phyloP scores from a whole-genome alignment of 306 rosid species.

The Mimosa bimucronata region DNA sequence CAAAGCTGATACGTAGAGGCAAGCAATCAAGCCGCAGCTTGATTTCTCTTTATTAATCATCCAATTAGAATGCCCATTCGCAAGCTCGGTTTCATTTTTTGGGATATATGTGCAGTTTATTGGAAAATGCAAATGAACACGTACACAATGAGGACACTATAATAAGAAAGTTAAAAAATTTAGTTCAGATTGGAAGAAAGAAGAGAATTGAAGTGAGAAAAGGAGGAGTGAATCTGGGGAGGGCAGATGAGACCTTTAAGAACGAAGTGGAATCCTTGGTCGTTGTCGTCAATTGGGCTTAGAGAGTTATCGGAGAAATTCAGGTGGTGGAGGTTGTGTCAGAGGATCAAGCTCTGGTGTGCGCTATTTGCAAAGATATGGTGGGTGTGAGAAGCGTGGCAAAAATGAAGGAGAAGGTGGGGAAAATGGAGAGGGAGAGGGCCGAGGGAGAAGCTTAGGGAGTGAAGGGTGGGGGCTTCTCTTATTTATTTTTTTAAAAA shows the following conservation, averaged over 20 bases:
- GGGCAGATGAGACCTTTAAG: conserved; percentile 66
- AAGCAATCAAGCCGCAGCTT: conserved; percentile 28
- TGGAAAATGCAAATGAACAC: conserved; percentile 11
- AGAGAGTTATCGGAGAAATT: conserved; percentile 71
- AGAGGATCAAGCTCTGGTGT: too few relatives aligned
- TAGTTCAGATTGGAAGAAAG: conserved; percentile 45
- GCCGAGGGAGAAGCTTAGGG: too few relatives aligned
- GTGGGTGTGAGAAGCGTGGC: too few relatives aligned
- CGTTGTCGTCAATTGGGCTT: too few relatives aligned
- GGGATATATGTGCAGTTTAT: conserved; percentile 9
- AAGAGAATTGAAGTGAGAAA: conserved; percentile 33
- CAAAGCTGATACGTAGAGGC: background rate
- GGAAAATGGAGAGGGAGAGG: too few relatives aligned
- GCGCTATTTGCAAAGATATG: too few relatives aligned
- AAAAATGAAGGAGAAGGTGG: too few relatives aligned
- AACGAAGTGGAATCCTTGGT: conserved; percentile 86
- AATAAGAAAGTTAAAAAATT: conserved; percentile 21
- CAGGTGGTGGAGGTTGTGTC: conserved; percentile 55
- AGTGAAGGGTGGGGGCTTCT: too few relatives aligned
- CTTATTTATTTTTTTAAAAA: too few relatives aligned
- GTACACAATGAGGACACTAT: conserved; percentile 7
- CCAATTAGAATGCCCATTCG: conserved; percentile 35
- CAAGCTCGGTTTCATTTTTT: conserved; percentile 26
- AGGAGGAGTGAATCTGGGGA: conserved; percentile 35
- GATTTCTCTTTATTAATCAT: background rate